Base-by-base conservation (phyloP, 2,329 filamentous ascomycete species). In the Trichocomaceae sp. region DNA sequence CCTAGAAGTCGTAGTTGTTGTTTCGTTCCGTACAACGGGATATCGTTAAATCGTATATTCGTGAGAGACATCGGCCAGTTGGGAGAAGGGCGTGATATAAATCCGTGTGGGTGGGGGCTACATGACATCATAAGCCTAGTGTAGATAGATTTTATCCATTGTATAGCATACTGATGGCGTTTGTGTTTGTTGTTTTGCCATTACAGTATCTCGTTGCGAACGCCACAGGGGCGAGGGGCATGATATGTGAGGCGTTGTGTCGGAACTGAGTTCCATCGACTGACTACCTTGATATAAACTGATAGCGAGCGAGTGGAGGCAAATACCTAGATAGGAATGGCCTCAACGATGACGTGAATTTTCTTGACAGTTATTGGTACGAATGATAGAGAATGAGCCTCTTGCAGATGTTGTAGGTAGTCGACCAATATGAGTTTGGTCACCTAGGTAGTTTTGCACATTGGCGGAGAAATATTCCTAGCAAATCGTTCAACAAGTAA, bases 211-310 rank as follows among this genome's bases (percentile, higher is more conserved):
- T n/a, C 31, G 31, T 35, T 35, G 17, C 17, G 19, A 42, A 22
- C 39, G 39, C 39, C 39, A 42, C 39, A 42, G 39, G 12, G 39
- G 39, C 39, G 9, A 26, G 33, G 41, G 35, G 48, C 10, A 29
- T 33, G 39, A 20, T 37, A 35, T 35, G 39, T 22, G 22, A 19
- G 23, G 3, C 35, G 35, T 17, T 39, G n/a, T 6, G 12, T 17
- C 50, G 50, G 50, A 46, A 26, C 35, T 45, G 39, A 51, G 20
- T 51, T 51, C 49, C 49, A 29, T 29, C 44, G 12, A 33, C 17
- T n/a, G n/a, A n/a, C n/a, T n/a, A 31, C 23, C n/a, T 44, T 41
- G 23, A 41, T 35, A 19, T 23, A 19, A 15, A 12, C 19, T 47
- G 29, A 47, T 47, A 47, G 17, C 3, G n/a, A n/a, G 15, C 29